Base-by-base conservation (phyloP, 768 basidiomycete species). In the Pholiota conissans region DNA sequence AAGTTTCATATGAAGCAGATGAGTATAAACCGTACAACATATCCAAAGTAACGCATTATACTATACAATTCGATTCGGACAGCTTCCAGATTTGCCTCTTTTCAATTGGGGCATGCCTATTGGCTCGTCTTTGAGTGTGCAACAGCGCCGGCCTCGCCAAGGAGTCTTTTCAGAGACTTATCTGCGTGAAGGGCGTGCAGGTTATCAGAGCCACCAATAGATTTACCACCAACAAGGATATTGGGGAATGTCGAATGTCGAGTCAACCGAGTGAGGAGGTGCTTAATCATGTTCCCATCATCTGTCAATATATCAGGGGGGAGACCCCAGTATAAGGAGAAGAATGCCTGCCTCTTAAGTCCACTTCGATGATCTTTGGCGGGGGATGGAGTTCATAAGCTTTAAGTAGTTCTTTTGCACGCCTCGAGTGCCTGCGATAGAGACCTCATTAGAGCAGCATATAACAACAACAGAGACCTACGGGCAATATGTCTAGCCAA, bases 211-310 rank as follows among this genome's bases (percentile, higher is more conserved):
- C 90, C 90, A 9, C 88, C 86, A 2, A 90, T 73, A 5, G 83
- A 83, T 47, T 73, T 76, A 8, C 90, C 90, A 18, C 77, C 76
- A 11, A 93, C 64, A 26, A 93, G 62, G 53, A 90, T 74, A 60
- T 93, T 93, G 1, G 91, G 91, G 67, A 92, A 91, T 3, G 91
- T 93, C 6, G 78, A 69, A 13, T 79, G 87, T 2, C 73, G 71
- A 2, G 91, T 93, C 28, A 92, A 70, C 34, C 90, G 84, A 8
- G 74, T 76, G 48, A 93, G 74, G 28, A 93, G 72, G 9, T 75
- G 70, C 69, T 93, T 92, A 60, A 93, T 77, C 27, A 84, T 73
- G 8, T 75, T 73, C 0, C 78, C 74, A 63, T 93, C 91, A 59
- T 80, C 87, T 90, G 58, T 6, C 55, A 20, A n/a, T n/a, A n/a